Conservation (phyloP, 805 yeast genomes). For the Sugiyamaella boreocaroliniensis region DNA sequence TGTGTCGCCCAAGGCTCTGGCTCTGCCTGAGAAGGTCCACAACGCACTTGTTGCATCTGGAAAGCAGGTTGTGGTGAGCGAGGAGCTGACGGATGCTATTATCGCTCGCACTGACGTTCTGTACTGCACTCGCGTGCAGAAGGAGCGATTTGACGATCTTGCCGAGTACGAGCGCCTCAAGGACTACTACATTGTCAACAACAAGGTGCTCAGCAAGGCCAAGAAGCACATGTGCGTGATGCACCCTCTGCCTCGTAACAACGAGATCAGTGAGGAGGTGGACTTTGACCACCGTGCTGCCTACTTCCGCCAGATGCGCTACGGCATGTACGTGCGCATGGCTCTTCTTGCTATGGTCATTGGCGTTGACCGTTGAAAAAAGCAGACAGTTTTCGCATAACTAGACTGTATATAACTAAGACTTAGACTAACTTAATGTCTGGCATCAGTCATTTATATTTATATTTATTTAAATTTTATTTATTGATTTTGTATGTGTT, state of each 20-base stretch:
- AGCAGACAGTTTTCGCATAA: too few species aligned
- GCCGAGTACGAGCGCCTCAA: slow-evolving; percentile 80
- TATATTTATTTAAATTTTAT: slow-evolving; percentile 2
- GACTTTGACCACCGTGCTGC: slow-evolving; percentile 99
- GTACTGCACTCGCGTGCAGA: slow-evolving; percentile 97
- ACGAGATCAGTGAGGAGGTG: slow-evolving; percentile 95
- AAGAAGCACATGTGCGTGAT: slow-evolving; percentile 97
- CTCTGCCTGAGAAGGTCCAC: slow-evolving; percentile 69
- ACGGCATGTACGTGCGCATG: slow-evolving; percentile 97
- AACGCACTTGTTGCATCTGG: slow-evolving; percentile 59
- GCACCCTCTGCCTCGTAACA: slow-evolving; percentile 98
- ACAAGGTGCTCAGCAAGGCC: slow-evolving; percentile 82
- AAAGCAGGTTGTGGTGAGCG: slow-evolving; percentile 67
- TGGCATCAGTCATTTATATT: not conserved
- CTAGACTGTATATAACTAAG: not conserved
- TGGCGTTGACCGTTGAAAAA: slow-evolving; percentile 70
- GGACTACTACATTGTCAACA: slow-evolving; percentile 88
- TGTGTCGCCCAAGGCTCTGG: slow-evolving; percentile 83
- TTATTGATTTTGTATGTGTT: not conserved
- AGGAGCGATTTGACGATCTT: slow-evolving; percentile 80
- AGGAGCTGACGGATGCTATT: slow-evolving; percentile 73
- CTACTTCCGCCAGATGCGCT: slow-evolving; percentile 98
- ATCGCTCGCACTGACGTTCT: slow-evolving; percentile 87
- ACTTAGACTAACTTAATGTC: not conserved
- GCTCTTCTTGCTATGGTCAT: slow-evolving; percentile 96